Conservation (phyloP, 2,329 filamentous ascomycete genomes). For the Zasmidium cellare region DNA sequence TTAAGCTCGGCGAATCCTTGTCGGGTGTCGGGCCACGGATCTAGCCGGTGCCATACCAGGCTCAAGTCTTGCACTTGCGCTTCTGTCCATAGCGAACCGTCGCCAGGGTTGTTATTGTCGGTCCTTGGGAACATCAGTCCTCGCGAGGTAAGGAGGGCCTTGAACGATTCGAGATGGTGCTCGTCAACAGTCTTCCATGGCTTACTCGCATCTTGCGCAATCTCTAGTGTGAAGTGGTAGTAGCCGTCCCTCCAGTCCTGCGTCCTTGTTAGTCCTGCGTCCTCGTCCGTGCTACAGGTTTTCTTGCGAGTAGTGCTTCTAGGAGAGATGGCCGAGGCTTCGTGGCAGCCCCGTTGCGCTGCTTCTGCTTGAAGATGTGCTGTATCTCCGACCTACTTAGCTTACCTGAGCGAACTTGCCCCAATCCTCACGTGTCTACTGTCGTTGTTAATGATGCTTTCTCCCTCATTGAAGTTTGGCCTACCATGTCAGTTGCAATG, state of each 20-base stretch:
- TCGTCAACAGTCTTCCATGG: conserved; percentile 70
- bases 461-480: background rate
- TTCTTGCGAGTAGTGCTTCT: no score
- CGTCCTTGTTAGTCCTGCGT: background rate
- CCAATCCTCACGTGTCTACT: no score
- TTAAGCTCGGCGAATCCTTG: conserved; percentile 55
- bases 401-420: no score
- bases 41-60: conserved; percentile 70
- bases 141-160: conserved; percentile 7
- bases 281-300: no score
- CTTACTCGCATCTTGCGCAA: conserved; percentile 44
- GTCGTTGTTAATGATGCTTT: no score
- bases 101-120: no score
- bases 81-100: conserved; percentile 55
- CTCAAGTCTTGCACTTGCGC: conserved; percentile 46
- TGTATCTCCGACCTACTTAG: no score
- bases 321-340: no score
- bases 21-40: conserved; percentile 66
- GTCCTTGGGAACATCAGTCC: no score
- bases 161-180: conserved; percentile 66
- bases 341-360: no score
- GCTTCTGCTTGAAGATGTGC: no score
- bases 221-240: conserved; percentile 51
- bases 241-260: conserved; percentile 67
- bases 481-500: conserved; percentile 48